Conservation (phyloP, 2,329 filamentous ascomycete genomes). For the Colletotrichum sp. region DNA sequence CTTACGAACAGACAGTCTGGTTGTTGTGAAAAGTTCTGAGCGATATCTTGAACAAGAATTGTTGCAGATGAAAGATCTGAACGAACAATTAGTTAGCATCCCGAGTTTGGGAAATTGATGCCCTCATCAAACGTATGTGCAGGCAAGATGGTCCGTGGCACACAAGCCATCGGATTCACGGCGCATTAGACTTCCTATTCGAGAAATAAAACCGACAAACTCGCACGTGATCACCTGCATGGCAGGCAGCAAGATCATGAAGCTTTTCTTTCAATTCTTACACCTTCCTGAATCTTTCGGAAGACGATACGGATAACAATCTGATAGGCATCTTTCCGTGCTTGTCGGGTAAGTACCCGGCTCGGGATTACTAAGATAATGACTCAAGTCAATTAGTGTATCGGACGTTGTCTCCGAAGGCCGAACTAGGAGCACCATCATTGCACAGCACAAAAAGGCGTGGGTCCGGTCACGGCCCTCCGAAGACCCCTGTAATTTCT, state of each 20-base stretch:
- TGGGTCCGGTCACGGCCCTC: neutral
- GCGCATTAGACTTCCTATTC: neutral
- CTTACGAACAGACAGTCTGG: neutral
- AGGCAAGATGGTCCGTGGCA: neutral
- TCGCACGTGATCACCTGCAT: neutral
- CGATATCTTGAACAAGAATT: neutral
- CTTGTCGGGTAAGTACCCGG: neutral
- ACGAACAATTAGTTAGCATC: neutral
- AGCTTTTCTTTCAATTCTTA: neutral
- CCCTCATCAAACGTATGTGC: neutral
- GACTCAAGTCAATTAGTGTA: neutral
- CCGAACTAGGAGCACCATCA: neutral
- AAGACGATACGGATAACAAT: neutral
- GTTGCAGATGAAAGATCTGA: neutral
- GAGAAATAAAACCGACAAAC: neutral
- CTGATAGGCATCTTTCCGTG: neutral
- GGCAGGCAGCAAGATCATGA: neutral
- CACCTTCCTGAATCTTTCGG: neutral
- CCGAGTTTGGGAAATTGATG: neutral
- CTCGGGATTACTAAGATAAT: neutral
- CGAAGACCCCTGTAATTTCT: neutral
- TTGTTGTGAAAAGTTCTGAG: neutral
- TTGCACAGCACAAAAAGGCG: neutral
- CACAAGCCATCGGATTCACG: neutral
- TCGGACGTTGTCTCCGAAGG: neutral